Conservation (phyloP, 495 filamentous ascomycete species). For the Aspergillus carlsbadensis region DNA sequence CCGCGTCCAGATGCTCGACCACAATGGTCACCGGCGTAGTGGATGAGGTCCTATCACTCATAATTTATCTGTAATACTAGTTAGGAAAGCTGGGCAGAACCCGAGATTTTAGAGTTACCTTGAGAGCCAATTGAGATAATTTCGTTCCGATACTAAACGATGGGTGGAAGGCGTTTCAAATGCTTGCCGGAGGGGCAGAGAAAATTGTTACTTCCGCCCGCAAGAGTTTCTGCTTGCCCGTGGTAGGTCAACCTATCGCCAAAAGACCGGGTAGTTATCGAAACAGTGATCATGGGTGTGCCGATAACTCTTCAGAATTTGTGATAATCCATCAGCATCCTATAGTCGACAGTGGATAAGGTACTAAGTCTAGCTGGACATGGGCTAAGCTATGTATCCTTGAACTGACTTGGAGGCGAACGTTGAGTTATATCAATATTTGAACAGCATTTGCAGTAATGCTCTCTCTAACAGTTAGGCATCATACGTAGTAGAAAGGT, state of each 20-base stretch:
- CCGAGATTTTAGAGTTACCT: not conserved
- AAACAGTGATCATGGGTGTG: too few relatives aligned
- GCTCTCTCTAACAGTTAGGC: too few relatives aligned
- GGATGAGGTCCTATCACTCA: conserved; percentile 23
- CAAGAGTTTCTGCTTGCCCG: not conserved
- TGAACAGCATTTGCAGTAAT: too few relatives aligned
- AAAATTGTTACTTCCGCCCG: not conserved
- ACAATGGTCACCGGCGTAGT: conserved; percentile 65
- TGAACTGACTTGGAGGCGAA: not conserved
- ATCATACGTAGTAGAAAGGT: too few relatives aligned
- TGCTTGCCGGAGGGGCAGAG: not conserved
- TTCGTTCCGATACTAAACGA: not conserved
- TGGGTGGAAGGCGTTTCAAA: not conserved
- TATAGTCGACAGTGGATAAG: not conserved
- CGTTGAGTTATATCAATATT: not conserved
- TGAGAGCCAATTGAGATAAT: not conserved
- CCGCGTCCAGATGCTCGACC: conserved; percentile 90
- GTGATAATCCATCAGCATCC: too few relatives aligned
- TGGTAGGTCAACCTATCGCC: not conserved
- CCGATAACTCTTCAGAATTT: too few relatives aligned
- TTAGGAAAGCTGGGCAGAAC: not conserved
- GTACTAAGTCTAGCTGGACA: not conserved
- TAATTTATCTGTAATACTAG: conserved; percentile 13
- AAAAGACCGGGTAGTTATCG: too few relatives aligned
- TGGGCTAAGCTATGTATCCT: not conserved